phyloP scores from a whole-genome alignment of 345 rosid genomes.

The Hibiscus tridactylites region DNA sequence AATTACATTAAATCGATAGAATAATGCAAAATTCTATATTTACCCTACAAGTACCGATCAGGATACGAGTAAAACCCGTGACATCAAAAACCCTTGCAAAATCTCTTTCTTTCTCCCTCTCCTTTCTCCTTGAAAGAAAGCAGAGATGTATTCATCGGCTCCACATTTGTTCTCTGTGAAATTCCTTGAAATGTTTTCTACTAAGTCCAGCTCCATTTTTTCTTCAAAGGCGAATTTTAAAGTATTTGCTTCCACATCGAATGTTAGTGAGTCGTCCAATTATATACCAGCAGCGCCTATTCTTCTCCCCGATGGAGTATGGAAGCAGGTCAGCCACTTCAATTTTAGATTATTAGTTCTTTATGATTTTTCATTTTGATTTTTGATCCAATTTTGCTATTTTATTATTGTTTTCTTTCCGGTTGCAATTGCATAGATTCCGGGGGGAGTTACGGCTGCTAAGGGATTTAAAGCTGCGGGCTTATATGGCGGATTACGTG shows the following conservation, averaged over 20 bases:
- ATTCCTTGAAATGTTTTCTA: conserved; percentile 22
- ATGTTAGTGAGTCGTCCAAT: conserved; percentile 38
- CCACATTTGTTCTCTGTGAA: conserved; percentile 28
- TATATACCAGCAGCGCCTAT: conserved; percentile 79
- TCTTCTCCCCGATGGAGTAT: conserved; percentile 67
- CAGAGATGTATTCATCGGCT: conserved; percentile 27
- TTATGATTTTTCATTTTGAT: neutral
- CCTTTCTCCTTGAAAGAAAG: too few species aligned
- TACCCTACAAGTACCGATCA: too few species aligned
- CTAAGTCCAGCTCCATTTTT: conserved; percentile 27
- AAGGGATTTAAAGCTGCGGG: conserved; percentile 88
- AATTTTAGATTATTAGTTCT: neutral
- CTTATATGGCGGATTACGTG: conserved; percentile 80
- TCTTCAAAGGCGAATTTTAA: conserved; percentile 26
- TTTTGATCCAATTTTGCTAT: neutral
- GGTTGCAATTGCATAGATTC: conserved; percentile 34
- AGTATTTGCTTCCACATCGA: conserved; percentile 26
- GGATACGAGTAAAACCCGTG: too few species aligned
- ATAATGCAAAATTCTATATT: too few species aligned
- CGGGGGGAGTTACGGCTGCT: conserved; percentile 94
- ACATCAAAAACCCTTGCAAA: neutral
- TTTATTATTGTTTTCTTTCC: neutral
- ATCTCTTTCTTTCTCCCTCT: neutral
- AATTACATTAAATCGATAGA: too few species aligned
- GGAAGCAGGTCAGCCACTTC: conserved; percentile 55